Evolutionary conservation across 176 grass and related monocot species (phyloP).

Genomic region (Urochloa ruziziensis): DNA sequence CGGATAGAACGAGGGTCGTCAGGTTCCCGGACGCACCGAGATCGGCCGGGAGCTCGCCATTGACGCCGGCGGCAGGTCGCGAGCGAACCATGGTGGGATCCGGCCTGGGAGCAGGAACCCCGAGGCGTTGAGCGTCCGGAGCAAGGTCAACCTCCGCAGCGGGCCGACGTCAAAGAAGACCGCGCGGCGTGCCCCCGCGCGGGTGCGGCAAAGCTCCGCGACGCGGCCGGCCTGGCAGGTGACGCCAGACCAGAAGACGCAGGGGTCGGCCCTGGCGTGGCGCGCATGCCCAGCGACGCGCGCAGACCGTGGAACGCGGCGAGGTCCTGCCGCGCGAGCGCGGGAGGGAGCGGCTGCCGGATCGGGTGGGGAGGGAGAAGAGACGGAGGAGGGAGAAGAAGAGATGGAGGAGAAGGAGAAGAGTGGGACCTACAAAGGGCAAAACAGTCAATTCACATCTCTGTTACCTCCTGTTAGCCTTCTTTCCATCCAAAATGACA

Average conservation of each 20-base stretch:
- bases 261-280: conserved; percentile 49
- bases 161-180: conserved; percentile 58
- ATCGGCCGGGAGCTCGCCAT: conserved; percentile 48
- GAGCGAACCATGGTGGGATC: conserved; percentile 75
- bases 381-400: too few relatives aligned
- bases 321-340: conserved; percentile 33
- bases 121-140: conserved; percentile 67
- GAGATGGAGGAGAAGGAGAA: too few relatives aligned
- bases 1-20: conserved; percentile 44
- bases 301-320: conserved; percentile 55
- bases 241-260: conserved; percentile 62
- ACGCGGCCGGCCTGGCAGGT: conserved; percentile 63
- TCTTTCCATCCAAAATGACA: too few relatives aligned
- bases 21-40: conserved; percentile 63
- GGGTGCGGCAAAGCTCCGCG: conserved; percentile 48
- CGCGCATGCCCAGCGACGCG: conserved; percentile 64
- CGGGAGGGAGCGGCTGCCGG: neutral
- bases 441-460: too few relatives aligned
- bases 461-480: too few relatives aligned
- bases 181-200: conserved; percentile 16
- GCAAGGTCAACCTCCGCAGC: conserved; percentile 46
- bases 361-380: too few relatives aligned
- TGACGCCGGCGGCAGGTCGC: conserved; percentile 37
- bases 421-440: too few relatives aligned
- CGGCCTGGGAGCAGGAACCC: conserved; percentile 69